These are phyloP conservation scores for Trichoderma asperelloides DNA, from an alignment of 495 filamentous ascomycete genomes.

Conservation along the genomic window DNA sequence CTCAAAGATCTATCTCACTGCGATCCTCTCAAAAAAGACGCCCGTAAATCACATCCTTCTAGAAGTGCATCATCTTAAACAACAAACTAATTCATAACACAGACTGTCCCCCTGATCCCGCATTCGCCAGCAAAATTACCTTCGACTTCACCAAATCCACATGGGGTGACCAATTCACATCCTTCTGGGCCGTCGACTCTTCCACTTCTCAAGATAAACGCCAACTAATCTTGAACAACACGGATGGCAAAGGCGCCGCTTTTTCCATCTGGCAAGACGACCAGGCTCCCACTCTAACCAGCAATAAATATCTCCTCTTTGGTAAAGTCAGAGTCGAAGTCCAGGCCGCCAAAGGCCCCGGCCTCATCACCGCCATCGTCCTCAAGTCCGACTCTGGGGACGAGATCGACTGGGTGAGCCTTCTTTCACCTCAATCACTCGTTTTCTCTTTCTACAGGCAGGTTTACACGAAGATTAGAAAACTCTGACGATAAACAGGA, in stretches of 20 bases:
- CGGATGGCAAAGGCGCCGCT: constrained; percentile 56
- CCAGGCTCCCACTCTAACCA: constrained; percentile 67
- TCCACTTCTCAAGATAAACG: constrained; percentile 33
- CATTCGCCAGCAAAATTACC: constrained; percentile 54
- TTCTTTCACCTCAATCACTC: constrained; percentile 15
- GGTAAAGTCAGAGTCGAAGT: constrained; percentile 61
- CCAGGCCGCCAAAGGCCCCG: constrained; percentile 55
- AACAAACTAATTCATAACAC: background rate
- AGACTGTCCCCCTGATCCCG: constrained; percentile 64
- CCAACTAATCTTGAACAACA: constrained; percentile 39
- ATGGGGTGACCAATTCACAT: constrained; percentile 19
- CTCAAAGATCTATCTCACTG: background rate
- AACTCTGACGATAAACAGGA: constrained; percentile 37
- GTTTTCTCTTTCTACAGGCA: constrained; percentile 9
- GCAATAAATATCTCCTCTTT: constrained; percentile 69
- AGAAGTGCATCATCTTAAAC: background rate
- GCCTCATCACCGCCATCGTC: constrained; percentile 77
- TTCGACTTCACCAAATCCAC: constrained; percentile 72
- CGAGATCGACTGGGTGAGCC: constrained; percentile 84
- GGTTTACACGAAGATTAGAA: too few relatives aligned
- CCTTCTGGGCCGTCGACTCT: constrained; percentile 56
- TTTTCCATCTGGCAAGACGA: constrained; percentile 68
- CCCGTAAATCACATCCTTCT: background rate
- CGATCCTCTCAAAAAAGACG: constrained; percentile 9
- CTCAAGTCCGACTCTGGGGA: constrained; percentile 87